phyloP scores from a whole-genome alignment of 352 stramenopile genomes.

The Lagenidium sp. region DNA sequence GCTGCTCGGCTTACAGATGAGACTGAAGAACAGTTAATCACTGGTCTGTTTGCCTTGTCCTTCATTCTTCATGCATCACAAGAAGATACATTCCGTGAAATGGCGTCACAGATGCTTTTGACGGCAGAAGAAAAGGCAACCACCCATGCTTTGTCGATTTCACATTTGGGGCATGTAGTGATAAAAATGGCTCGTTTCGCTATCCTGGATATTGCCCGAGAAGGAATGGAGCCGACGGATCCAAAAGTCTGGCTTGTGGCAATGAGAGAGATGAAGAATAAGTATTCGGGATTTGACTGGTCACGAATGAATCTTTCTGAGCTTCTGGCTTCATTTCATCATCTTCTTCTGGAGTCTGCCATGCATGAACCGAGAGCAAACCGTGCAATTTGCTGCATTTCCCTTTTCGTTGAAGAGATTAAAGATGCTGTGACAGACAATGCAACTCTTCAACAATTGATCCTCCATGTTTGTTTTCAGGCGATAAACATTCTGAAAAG shows the following conservation, averaged over 20 bases:
- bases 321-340: slow-evolving; percentile 48
- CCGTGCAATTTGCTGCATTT: slow-evolving; percentile 54
- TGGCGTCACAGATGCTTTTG: slow-evolving; percentile 31
- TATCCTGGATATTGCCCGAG: slow-evolving; percentile 30
- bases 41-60: slow-evolving; percentile 61
- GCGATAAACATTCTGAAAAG: slow-evolving; percentile 24
- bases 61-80: slow-evolving; percentile 33
- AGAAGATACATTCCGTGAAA: slow-evolving; percentile 7
- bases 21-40: slow-evolving; percentile 45
- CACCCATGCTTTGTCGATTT: slow-evolving; percentile 28
- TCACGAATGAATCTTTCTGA: slow-evolving; percentile 48
- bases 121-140: slow-evolving; percentile 37
- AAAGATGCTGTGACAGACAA: slow-evolving; percentile 22
- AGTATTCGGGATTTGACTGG: slow-evolving; percentile 63
- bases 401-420: slow-evolving; percentile 44
- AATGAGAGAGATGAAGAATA: slow-evolving; percentile 53
- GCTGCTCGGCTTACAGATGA: neutral
- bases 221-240: slow-evolving; percentile 12
- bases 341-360: slow-evolving; percentile 32
- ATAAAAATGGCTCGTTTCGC: slow-evolving; percentile 62
- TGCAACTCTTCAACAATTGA: slow-evolving; percentile 47
- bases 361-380: slow-evolving; percentile 33
- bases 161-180: slow-evolving; percentile 48
- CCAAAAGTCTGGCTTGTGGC: slow-evolving; percentile 30
- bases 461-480: slow-evolving; percentile 67